These are phyloP conservation scores for Thymus mandschuricus DNA, from an alignment of 257 asterid species.

Conservation along the genomic window DNA sequence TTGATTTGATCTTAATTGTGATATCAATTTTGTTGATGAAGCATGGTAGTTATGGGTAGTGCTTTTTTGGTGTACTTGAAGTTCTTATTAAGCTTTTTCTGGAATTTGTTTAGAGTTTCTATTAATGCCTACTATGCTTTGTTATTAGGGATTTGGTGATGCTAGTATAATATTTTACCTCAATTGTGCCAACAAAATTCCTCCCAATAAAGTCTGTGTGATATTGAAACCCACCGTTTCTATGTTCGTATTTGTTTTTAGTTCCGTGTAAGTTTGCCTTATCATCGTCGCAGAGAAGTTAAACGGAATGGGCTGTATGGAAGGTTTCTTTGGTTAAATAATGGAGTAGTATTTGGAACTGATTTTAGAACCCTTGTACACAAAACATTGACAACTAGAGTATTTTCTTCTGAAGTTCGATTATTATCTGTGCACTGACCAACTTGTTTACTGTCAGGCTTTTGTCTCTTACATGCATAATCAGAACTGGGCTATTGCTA, in stretches of 20 bases:
- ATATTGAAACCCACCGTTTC: neutral
- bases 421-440: slow-evolving; percentile 30
- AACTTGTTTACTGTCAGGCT: slow-evolving; percentile 49
- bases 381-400: neutral
- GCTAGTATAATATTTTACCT: neutral
- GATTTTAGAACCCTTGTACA: neutral
- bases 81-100: too few relatives aligned
- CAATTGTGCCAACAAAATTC: neutral
- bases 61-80: neutral
- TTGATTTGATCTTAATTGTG: neutral
- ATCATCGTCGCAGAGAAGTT: neutral
- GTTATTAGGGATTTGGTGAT: slow-evolving; percentile 4
- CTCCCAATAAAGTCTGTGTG: neutral
- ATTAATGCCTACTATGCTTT: neutral
- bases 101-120: too few relatives aligned
- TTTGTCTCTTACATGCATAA: slow-evolving; percentile 56
- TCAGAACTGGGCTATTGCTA: slow-evolving; percentile 42
- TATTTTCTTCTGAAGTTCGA: neutral
- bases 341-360: neutral
- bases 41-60: neutral
- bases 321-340: neutral
- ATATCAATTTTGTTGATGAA: slow-evolving; percentile 1
- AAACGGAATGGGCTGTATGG: too few relatives aligned
- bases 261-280: neutral
- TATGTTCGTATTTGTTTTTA: neutral